phyloP scores from a whole-genome alignment of 495 filamentous ascomycete species.

The Tuber umbilicatum region DNA sequence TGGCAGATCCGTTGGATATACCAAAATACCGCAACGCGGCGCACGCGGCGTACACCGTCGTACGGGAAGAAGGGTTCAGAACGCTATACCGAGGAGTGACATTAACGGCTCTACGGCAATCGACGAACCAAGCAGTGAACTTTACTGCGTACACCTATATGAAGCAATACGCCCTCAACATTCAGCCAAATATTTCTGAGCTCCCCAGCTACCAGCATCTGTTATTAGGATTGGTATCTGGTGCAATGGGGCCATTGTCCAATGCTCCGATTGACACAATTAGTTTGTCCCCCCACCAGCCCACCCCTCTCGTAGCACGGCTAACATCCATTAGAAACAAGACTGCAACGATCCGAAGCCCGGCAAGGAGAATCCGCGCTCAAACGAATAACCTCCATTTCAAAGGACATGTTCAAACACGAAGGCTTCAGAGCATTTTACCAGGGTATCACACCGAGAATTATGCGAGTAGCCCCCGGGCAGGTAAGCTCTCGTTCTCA shows the following conservation, averaged over 20 bases:
- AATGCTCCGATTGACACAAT: conserved; percentile 99
- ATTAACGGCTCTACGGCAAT: conserved; percentile 86
- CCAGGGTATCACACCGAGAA: conserved; percentile 94
- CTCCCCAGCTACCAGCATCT: conserved; percentile 87
- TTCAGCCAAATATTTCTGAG: conserved; percentile 56
- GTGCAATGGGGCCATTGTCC: conserved; percentile 88
- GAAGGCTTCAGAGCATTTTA: conserved; percentile 93
- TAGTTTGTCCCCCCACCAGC: conserved; percentile 43
- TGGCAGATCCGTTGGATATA: conserved; percentile 42
- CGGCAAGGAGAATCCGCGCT: conserved; percentile 73
- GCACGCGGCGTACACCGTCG: conserved; percentile 86
- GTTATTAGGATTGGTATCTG: conserved; percentile 79
- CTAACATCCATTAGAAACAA: conserved; percentile 54
- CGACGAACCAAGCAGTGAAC: conserved; percentile 96
- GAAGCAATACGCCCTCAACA: conserved; percentile 65
- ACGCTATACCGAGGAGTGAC: conserved; percentile 88
- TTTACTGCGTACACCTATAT: conserved; percentile 97
- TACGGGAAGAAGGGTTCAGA: conserved; percentile 81
- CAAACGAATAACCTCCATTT: conserved; percentile 67
- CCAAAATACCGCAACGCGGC: conserved; percentile 82
- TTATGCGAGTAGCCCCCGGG: conserved; percentile 95
- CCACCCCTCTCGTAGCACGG: background rate
- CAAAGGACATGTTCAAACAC: conserved; percentile 91
- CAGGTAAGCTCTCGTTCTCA: conserved; percentile 50
- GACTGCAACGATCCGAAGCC: conserved; percentile 82